A percentile compares a stretch with the other conserved stretches of the same genome.
These are phyloP conservation scores for Protomyces gravidus DNA, from an alignment of 1,139 yeast genomes.

Conservation along the genomic window DNA sequence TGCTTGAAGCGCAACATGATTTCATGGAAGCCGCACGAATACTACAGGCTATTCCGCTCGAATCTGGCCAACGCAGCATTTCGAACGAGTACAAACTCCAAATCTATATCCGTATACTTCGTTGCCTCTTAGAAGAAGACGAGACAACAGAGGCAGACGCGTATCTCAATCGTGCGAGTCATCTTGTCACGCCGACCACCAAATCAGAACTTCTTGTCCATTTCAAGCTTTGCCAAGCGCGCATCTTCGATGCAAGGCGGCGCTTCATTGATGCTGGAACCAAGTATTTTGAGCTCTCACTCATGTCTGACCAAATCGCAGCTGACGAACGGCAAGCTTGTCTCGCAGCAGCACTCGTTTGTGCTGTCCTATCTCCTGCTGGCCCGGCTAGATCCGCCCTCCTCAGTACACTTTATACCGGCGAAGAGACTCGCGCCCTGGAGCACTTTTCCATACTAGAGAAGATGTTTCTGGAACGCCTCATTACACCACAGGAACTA, in stretches of 20 bases:
- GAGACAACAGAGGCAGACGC: conserved; percentile 41
- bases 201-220: conserved; percentile 35
- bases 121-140: conserved; percentile 40
- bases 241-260: conserved; percentile 40
- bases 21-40: conserved; percentile 38
- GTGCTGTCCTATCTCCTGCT: conserved; percentile 42
- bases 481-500: conserved; percentile 39
- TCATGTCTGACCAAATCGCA: conserved; percentile 36
- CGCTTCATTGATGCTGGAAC: conserved; percentile 41
- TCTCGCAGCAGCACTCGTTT: conserved; percentile 40
- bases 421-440: conserved; percentile 37
- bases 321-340: conserved; percentile 39
- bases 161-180: conserved; percentile 39
- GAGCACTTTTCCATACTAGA: conserved; percentile 37
- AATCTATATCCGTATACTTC: conserved; percentile 39
- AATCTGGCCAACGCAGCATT: conserved; percentile 36
- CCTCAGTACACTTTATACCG: conserved; percentile 39
- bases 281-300: conserved; percentile 40
- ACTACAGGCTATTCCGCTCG: conserved; percentile 37
- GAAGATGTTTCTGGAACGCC: conserved; percentile 38
- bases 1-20: conserved; percentile 37
- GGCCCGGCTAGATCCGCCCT: conserved; percentile 42
- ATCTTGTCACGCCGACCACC: conserved; percentile 35
- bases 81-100: conserved; percentile 38
- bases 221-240: conserved; percentile 41